phyloP scores from a whole-genome alignment of 2,329 filamentous ascomycete species.

The Sporothrix globosa region DNA sequence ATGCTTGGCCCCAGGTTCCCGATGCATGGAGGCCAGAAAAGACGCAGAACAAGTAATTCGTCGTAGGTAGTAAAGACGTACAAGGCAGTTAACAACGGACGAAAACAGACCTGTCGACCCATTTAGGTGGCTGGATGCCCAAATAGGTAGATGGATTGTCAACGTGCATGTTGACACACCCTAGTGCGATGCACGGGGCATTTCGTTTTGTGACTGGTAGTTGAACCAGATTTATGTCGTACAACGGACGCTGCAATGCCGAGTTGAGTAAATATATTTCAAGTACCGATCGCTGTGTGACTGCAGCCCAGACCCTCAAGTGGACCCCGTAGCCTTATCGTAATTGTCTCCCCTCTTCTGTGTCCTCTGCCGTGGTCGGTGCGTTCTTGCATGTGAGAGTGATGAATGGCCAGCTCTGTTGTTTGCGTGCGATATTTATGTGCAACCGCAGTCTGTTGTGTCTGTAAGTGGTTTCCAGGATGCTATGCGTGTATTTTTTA shows the following conservation, averaged over 20 bases:
- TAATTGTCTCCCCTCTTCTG: slow-evolving; percentile 17
- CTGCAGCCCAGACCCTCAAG: not conserved
- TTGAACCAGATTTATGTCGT: no score
- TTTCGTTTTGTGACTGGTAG: not conserved
- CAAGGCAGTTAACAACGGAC: not conserved
- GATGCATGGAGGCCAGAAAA: slow-evolving; percentile 16
- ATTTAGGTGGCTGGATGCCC: not conserved
- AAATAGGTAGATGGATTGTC: not conserved
- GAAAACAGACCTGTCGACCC: not conserved
- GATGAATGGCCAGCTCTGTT: not conserved
- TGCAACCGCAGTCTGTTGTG: not conserved
- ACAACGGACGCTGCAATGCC: not conserved
- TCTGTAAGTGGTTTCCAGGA: not conserved
- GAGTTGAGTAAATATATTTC: slow-evolving; percentile 3
- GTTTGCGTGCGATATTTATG: not conserved
- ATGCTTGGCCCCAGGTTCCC: not conserved
- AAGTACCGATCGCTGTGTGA: slow-evolving; percentile 16
- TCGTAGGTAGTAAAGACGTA: not conserved
- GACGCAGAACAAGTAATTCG: not conserved
- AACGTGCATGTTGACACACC: not conserved
- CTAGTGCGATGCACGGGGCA: slow-evolving; percentile 1
- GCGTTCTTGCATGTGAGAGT: slow-evolving; percentile 1
- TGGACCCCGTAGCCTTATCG: slow-evolving; percentile 16
- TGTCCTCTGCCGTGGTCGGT: slow-evolving; percentile 11
- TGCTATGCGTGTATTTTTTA: not conserved